Evolutionary conservation across 208 protist genomes (phyloP).

Genomic region (Leishmania martiniquensis): DNA sequence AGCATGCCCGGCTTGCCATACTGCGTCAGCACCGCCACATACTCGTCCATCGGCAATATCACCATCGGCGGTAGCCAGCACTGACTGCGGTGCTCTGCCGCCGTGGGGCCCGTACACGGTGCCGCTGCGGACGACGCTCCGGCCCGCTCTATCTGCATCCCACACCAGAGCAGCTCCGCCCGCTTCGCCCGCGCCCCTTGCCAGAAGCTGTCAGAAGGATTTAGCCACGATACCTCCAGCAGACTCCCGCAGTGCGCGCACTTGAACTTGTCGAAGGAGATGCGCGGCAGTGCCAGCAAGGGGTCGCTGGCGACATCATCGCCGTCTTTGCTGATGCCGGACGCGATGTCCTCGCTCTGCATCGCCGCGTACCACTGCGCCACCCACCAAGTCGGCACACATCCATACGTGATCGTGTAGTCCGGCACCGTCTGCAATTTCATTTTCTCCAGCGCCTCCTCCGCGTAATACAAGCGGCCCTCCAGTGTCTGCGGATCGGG

Average conservation of each 20-base stretch:
- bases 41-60: slow-evolving; percentile 77
- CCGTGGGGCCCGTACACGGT: neutral
- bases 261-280: slow-evolving; percentile 42
- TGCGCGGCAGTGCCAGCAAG: slow-evolving; percentile 19
- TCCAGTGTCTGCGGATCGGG: slow-evolving; percentile 31
- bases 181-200: slow-evolving; percentile 51
- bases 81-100: slow-evolving; percentile 19
- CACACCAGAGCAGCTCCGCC: slow-evolving; percentile 43
- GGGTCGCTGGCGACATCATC: neutral
- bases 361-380: slow-evolving; percentile 61
- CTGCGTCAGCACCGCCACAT: slow-evolving; percentile 38
- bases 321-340: neutral
- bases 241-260: slow-evolving; percentile 65
- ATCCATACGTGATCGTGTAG: slow-evolving; percentile 46
- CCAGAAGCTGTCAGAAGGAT: slow-evolving; percentile 79
- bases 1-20: slow-evolving; percentile 56
- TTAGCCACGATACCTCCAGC: slow-evolving; percentile 60
- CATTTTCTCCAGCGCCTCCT: slow-evolving; percentile 35
- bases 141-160: slow-evolving; percentile 18
- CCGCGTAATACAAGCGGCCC: slow-evolving; percentile 36
- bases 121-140: neutral
- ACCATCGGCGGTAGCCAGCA: slow-evolving; percentile 66
- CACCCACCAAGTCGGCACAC: slow-evolving; percentile 85
- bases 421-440: slow-evolving; percentile 21
- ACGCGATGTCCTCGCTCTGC: slow-evolving; percentile 29